Evolutionary conservation across 2,329 filamentous ascomycete species (phyloP).

Genomic region (Gliomastix tumulicola): DNA sequence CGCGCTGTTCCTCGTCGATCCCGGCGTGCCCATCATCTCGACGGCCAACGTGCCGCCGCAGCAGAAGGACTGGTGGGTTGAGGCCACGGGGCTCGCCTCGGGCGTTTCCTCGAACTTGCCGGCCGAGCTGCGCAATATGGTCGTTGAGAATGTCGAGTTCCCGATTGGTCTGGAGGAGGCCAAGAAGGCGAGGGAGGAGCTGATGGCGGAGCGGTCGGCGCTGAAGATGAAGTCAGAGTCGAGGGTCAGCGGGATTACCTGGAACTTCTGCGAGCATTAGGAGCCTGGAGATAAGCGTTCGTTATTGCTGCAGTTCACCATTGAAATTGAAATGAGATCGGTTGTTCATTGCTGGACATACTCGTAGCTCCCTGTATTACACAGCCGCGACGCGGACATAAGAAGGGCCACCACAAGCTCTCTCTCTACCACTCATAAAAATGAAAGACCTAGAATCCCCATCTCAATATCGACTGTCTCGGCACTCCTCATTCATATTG

Average conservation of each 20-base stretch:
- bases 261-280: conserved; percentile 18
- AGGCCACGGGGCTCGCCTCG: background rate
- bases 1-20: conserved; percentile 55
- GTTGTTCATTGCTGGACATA: too few relatives aligned
- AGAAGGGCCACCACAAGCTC: too few relatives aligned
- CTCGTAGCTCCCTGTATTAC: too few relatives aligned
- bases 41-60: conserved; percentile 38
- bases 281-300: too few relatives aligned
- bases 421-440: too few relatives aligned
- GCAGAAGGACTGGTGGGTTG: conserved; percentile 29
- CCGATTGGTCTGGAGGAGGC: conserved; percentile 13
- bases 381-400: too few relatives aligned
- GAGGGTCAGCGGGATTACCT: conserved; percentile 2
- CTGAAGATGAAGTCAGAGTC: conserved; percentile 4
- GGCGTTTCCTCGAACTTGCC: conserved; percentile 7
- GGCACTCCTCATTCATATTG: too few relatives aligned
- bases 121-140: conserved; percentile 11
- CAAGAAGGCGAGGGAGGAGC: conserved; percentile 11
- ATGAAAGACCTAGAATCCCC: too few relatives aligned
- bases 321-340: too few relatives aligned
- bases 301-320: too few relatives aligned
- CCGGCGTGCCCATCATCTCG: conserved; percentile 32
- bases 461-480: too few relatives aligned
- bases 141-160: conserved; percentile 12
- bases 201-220: conserved; percentile 17